Conservation (phyloP, 2,329 filamentous ascomycete genomes). For the Cladosporium austrohemisphaericum region DNA sequence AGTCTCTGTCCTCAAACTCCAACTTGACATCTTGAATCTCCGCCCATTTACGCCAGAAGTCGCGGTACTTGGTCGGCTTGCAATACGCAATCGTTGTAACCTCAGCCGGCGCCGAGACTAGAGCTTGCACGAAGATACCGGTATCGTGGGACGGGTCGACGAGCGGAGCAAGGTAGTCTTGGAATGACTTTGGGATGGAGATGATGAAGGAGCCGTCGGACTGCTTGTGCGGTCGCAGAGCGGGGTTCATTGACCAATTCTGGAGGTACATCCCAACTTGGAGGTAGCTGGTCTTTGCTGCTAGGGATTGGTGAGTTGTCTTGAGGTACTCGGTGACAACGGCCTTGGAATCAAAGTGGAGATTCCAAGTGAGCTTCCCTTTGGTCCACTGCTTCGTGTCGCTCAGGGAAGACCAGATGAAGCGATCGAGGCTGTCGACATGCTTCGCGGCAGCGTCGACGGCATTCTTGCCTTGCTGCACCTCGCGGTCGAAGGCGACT, state of each 20-base stretch:
- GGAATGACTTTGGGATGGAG: background rate
- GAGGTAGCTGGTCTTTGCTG: conserved; percentile 31
- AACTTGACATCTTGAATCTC: conserved; percentile 1
- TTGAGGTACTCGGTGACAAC: conserved; percentile 32
- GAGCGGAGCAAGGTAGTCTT: conserved; percentile 18
- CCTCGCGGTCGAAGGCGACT: conserved; percentile 17
- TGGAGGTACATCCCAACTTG: conserved; percentile 35
- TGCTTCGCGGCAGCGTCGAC: conserved; percentile 15
- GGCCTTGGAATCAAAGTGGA: conserved; percentile 44
- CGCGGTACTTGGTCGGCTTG: background rate
- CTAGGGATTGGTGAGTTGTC: conserved; percentile 27
- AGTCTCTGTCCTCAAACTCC: background rate
- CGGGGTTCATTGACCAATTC: conserved; percentile 25
- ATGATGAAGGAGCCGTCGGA: conserved; percentile 18
- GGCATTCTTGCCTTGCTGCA: conserved; percentile 23
- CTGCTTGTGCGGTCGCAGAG: conserved; percentile 19
- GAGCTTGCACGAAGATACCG: conserved; percentile 31
- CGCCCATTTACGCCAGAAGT: conserved; percentile 11
- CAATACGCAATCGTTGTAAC: conserved; percentile 20
- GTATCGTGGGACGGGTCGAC: conserved; percentile 30
- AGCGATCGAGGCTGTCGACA: conserved; percentile 32
- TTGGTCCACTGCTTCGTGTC: conserved; percentile 37
- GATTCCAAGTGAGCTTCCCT: conserved; percentile 41
- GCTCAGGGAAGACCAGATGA: conserved; percentile 39
- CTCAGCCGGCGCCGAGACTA: conserved; percentile 21